Base-by-base conservation (phyloP, 2,329 filamentous ascomycete species). In the Pseudopithomyces chartarum region DNA sequence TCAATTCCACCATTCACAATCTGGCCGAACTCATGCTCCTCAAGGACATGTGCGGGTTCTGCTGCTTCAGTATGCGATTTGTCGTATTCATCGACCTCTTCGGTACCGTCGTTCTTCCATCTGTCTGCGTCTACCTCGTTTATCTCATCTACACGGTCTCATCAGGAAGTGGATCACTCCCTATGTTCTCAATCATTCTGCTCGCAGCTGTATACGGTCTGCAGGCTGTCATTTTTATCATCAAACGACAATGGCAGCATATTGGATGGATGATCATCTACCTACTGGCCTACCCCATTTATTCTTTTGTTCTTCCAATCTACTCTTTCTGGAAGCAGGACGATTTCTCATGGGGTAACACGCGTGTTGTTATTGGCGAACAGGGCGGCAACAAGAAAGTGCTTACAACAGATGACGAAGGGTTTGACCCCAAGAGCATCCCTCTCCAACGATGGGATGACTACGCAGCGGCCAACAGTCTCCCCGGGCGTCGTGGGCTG, bases 301-400 rank as follows among this genome's bases (percentile, higher is more conserved):
- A 94, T 81, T 95, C 90, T 3, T 91, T 99, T 68, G 74, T 96
- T 61, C 85, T 99, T 12, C 95, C 95, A 0, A 80, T 99, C 61
- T 99, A 98, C 81, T 97, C 94, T 0, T 99, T 99, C 88, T 99
- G 95, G 95, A 96, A 97, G 79, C 93, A 97, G 77, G 95, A 99
- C 78, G 94, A 99, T 79, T 99, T 99, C 83, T 89, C 89, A 1
- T 99, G 95, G 95, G 95, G 95, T 84, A 98, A 95, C 80, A 99
- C 95, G 1, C 92, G 95, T 85, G 87, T 99, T 63, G 95, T 99
- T 65, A 90, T 98, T 64, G 94, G 92, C 57, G 95, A 99, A 76
- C 92, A 94, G 76, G 94, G 93, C 61, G 94, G 93, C 60, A 86
- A 85, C 73, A 97, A 96, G 80, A 87, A 96, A 72, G 82, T 97